These are phyloP conservation scores for Dioszegia aurantiaca DNA, from an alignment of 768 basidiomycete species.

Conservation along the genomic window DNA sequence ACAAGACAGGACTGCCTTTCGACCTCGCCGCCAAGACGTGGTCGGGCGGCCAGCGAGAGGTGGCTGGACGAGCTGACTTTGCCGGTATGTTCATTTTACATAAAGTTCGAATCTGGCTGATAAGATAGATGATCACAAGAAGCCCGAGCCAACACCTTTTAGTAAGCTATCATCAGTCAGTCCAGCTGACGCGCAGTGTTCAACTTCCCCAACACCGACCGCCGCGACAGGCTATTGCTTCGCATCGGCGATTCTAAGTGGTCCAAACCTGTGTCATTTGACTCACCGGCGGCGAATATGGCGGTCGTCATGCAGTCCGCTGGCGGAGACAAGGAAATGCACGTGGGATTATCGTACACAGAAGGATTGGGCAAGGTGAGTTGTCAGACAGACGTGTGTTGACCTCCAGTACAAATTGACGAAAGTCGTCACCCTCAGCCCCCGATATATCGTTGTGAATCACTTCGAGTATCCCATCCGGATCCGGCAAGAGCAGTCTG, in stretches of 20 bases:
- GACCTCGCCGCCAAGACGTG: slow-evolving; percentile 61
- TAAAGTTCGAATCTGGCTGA: not conserved
- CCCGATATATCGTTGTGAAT: slow-evolving; percentile 88
- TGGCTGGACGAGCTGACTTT: slow-evolving; percentile 72
- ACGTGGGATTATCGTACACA: slow-evolving; percentile 83
- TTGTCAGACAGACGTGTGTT: not conserved
- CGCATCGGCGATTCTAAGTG: slow-evolving; percentile 76
- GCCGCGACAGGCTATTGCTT: slow-evolving; percentile 79
- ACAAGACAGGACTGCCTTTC: slow-evolving; percentile 88
- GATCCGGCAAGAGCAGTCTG: slow-evolving; percentile 78
- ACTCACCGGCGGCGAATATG: slow-evolving; percentile 87
- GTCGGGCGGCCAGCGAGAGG: slow-evolving; percentile 66
- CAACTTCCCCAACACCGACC: slow-evolving; percentile 69
- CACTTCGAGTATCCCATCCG: slow-evolving; percentile 65
- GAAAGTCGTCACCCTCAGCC: slow-evolving; percentile 86
- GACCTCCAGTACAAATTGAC: slow-evolving; percentile 72
- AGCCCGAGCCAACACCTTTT: slow-evolving; percentile 65
- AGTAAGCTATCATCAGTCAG: slow-evolving; percentile 64
- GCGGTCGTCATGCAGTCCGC: slow-evolving; percentile 69
- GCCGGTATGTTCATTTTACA: slow-evolving; percentile 57
- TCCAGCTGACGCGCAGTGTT: slow-evolving; percentile 61
- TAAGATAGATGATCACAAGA: slow-evolving; percentile 34
- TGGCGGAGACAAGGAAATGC: slow-evolving; percentile 62
- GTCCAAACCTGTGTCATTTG: slow-evolving; percentile 88
- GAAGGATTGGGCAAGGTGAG: slow-evolving; percentile 82